phyloP scores from a whole-genome alignment of 495 filamentous ascomycete species.

The Hyphodiscus hymeniophilus region DNA sequence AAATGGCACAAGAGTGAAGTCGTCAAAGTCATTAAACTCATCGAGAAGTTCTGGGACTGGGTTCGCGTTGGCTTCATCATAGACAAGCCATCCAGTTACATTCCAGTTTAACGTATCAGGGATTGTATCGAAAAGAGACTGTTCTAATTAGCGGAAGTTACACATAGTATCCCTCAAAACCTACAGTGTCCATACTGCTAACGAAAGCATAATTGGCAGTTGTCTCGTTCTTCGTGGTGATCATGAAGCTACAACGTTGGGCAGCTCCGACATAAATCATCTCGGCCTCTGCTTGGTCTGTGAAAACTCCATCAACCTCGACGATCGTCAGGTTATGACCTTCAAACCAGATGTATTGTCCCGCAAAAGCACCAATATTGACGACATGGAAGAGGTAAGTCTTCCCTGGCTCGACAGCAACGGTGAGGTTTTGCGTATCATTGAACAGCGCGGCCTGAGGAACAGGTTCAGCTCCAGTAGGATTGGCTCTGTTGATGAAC shows the following conservation, averaged over 20 bases:
- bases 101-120: conserved; percentile 63
- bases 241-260: conserved; percentile 60
- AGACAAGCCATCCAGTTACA: conserved; percentile 72
- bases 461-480: conserved; percentile 55
- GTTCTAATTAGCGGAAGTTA: conserved; percentile 23
- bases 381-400: conserved; percentile 74
- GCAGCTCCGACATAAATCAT: conserved; percentile 62
- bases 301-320: conserved; percentile 47
- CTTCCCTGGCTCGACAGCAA: conserved; percentile 57
- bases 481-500: conserved; percentile 51
- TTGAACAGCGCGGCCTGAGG: conserved; percentile 41
- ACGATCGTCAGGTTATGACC: conserved; percentile 54
- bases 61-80: conserved; percentile 51
- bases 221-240: conserved; percentile 58
- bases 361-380: conserved; percentile 65
- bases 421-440: conserved; percentile 39
- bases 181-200: conserved; percentile 50
- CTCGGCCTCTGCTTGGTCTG: conserved; percentile 46
- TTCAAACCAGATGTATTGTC: conserved; percentile 66
- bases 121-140: conserved; percentile 63
- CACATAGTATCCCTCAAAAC: conserved; percentile 48
- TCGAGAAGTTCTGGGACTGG: conserved; percentile 48
- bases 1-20: conserved; percentile 58
- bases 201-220: conserved; percentile 59
- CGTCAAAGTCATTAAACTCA: conserved; percentile 61